Conservation (phyloP, 2,329 filamentous ascomycete species). For the Sclerotinia borealis region DNA sequence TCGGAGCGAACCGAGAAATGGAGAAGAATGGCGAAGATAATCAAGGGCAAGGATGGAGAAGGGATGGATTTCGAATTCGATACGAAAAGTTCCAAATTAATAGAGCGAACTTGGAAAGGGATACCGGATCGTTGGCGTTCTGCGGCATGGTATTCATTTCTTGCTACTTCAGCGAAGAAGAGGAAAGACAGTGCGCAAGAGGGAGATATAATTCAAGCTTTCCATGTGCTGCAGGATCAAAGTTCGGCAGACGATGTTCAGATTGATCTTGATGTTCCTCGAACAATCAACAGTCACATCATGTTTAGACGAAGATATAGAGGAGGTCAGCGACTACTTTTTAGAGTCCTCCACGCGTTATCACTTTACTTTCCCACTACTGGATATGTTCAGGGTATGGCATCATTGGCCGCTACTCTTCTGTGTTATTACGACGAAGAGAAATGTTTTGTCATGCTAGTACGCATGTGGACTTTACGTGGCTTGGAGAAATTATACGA, state of each 20-base stretch:
- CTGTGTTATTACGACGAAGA: conserved; percentile 98
- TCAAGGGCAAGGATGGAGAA: conserved; percentile 45
- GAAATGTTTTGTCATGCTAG: conserved; percentile 88
- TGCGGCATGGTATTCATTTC: conserved; percentile 91
- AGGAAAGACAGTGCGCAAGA: conserved; percentile 58
- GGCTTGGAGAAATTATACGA: conserved; percentile 81
- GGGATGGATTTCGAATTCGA: conserved; percentile 74
- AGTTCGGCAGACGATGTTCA: conserved; percentile 88
- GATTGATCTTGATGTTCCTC: conserved; percentile 93
- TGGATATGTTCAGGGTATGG: conserved; percentile 98
- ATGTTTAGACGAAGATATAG: conserved; percentile 93
- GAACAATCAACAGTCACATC: conserved; percentile 91
- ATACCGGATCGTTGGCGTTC: conserved; percentile 94
- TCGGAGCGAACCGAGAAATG: conserved; percentile 59
- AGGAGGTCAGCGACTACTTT: conserved; percentile 85
- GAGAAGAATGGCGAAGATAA: conserved; percentile 58
- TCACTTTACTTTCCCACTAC: conserved; percentile 86
- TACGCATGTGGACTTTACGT: conserved; percentile 85
- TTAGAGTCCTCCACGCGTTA: conserved; percentile 85
- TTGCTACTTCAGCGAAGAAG: conserved; percentile 67
- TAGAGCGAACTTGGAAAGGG: conserved; percentile 93
- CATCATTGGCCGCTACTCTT: conserved; percentile 81
- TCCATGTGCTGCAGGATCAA: conserved; percentile 64
- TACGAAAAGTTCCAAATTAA: conserved; percentile 71
- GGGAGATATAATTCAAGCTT: conserved; percentile 64